These are phyloP conservation scores for Vanrija sp. DNA, from an alignment of 1,284 basidiomycete species.

Conservation along the genomic window DNA sequence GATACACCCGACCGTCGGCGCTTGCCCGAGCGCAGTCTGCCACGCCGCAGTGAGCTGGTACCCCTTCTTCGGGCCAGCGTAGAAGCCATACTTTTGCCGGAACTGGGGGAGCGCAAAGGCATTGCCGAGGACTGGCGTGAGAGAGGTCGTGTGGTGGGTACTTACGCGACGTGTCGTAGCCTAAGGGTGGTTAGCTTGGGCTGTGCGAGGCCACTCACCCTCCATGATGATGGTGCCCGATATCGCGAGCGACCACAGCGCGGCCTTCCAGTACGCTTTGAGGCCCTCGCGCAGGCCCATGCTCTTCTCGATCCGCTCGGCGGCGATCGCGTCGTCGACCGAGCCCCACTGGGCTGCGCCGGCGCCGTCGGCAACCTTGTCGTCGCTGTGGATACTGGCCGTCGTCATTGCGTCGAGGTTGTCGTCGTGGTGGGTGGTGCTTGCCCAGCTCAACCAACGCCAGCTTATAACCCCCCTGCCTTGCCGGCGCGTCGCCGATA, in stretches of 20 bases:
- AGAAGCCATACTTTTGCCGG: constrained; percentile 9
- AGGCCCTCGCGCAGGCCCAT: not conserved
- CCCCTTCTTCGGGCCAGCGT: not conserved
- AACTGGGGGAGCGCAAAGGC: constrained; percentile 10
- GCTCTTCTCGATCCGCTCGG: not conserved
- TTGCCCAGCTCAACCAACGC: too few species aligned
- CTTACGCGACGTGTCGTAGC: too few species aligned
- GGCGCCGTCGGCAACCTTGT: too few species aligned
- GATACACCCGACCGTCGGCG: not conserved
- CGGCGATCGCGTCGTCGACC: not conserved
- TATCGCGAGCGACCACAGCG: constrained; percentile 49
- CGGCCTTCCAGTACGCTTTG: constrained; percentile 46
- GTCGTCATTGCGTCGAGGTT: too few species aligned
- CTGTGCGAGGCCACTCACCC: too few species aligned
- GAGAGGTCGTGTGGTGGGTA: too few species aligned
- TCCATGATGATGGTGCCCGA: constrained; percentile 12
- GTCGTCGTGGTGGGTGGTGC: too few species aligned
- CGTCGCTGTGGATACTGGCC: too few species aligned
- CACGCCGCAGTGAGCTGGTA: constrained; percentile 9
- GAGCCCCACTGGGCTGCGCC: too few species aligned
- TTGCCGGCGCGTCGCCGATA: too few species aligned
- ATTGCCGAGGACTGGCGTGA: constrained; percentile 4
- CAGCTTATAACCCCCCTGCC: too few species aligned
- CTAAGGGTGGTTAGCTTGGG: too few species aligned
- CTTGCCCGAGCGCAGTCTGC: constrained; percentile 20